Evolutionary conservation across 2,329 filamentous ascomycete genomes (phyloP).

Genomic region (Clathrospora elynae): DNA sequence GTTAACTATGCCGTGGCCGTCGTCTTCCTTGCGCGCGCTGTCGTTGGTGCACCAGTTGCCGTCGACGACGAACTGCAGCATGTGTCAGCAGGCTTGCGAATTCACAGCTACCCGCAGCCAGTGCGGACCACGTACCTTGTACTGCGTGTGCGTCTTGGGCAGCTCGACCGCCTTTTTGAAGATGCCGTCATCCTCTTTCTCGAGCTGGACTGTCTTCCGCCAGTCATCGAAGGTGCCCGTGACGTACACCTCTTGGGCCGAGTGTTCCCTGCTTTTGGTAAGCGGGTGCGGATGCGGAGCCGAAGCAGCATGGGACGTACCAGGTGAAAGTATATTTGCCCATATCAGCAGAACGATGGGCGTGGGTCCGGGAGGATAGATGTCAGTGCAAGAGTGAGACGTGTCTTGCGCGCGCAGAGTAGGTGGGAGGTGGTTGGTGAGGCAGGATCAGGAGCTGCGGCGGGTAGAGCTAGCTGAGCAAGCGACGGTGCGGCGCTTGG

Average conservation of each 20-base stretch:
- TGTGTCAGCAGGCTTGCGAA: conserved; percentile 27
- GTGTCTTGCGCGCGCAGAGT: conserved; percentile 30
- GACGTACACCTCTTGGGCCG: conserved; percentile 86
- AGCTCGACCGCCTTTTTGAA: conserved; percentile 85
- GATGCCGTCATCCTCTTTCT: conserved; percentile 69
- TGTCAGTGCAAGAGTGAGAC: conserved; percentile 32
- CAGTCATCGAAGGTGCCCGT: conserved; percentile 96
- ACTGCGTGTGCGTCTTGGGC: conserved; percentile 75
- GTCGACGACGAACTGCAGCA: conserved; percentile 86
- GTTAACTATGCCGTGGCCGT: conserved; percentile 84
- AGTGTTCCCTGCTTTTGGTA: conserved; percentile 69
- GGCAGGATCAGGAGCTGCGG: conserved; percentile 32
- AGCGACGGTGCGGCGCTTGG: conserved; percentile 32
- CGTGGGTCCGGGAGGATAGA: conserved; percentile 20
- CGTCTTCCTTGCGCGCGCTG: conserved; percentile 78
- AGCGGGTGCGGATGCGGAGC: conserved; percentile 20
- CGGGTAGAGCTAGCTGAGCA: conserved; percentile 27
- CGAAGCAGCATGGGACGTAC: conserved; percentile 53
- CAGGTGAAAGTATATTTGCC: conserved; percentile 73
- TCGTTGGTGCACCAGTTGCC: conserved; percentile 86
- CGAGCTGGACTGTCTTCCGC: conserved; percentile 82
- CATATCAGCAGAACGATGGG: conserved; percentile 53
- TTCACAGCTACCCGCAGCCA: no score
- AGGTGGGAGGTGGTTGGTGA: conserved; percentile 31
- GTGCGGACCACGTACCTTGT: conserved; percentile 73